phyloP scores from a whole-genome alignment of 1,284 basidiomycete species.

The Marasmius fiardii region DNA sequence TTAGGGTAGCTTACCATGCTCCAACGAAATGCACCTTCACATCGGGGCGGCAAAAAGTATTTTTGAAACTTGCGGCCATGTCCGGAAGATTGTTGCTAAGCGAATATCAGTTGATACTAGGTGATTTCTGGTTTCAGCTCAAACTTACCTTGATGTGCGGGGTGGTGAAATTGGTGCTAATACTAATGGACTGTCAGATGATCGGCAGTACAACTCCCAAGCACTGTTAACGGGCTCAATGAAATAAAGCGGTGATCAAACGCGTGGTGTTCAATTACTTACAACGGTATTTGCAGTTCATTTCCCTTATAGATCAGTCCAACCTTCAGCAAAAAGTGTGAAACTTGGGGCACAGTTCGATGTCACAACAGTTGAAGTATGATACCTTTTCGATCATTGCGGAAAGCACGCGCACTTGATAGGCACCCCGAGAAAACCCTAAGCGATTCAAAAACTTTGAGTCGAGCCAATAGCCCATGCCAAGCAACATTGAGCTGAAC shows the following conservation, averaged over 20 bases:
- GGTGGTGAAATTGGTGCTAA: background rate
- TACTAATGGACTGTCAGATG: background rate
- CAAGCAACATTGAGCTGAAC: background rate
- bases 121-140: slow-evolving; percentile 18
- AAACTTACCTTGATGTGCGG: slow-evolving; percentile 11
- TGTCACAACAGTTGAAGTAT: background rate
- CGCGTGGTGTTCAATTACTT: slow-evolving; percentile 7
- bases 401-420: slow-evolving; percentile 27
- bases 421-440: slow-evolving; percentile 36
- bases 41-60: slow-evolving; percentile 21
- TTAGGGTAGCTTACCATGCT: slow-evolving; percentile 26
- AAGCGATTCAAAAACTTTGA: background rate
- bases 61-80: slow-evolving; percentile 20
- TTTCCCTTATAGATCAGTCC: slow-evolving; percentile 31
- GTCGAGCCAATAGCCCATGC: background rate
- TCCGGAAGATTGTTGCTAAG: slow-evolving; percentile 13
- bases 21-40: slow-evolving; percentile 34
- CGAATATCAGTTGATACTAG: slow-evolving; percentile 31
- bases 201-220: slow-evolving; percentile 25
- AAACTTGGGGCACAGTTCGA: background rate
- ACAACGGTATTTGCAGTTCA: slow-evolving; percentile 33
- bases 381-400: slow-evolving; percentile 29
- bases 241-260: background rate
- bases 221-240: slow-evolving; percentile 19
- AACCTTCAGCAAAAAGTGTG: slow-evolving; percentile 22